Base-by-base conservation (phyloP, 202 grass and related monocot genomes). In the Carex arenaria region DNA sequence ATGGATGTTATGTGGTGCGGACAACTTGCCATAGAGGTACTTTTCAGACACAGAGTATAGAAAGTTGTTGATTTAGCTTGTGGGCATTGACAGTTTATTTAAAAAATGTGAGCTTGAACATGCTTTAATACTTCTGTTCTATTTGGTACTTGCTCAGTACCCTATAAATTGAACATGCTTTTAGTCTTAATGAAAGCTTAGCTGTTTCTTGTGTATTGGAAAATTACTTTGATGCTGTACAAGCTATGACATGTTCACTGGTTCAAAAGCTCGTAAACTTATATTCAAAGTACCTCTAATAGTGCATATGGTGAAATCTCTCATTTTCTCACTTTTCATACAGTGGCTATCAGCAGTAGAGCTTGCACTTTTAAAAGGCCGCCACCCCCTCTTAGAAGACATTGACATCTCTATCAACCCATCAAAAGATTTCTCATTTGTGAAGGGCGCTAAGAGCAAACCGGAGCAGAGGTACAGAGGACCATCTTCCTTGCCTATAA, bases 281-380 rank as follows among this genome's bases (percentile, higher is more conserved):
- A 40, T 75, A 76, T 36, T 66, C 9, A 31, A 54, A 49, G 22
- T 75, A 54, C 23, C 23, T 55, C 15, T 72, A 54, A 62, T 80
- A 42, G 52, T 73, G 28, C 19, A 72, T 66, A 56, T 64, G 22
- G 19, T 82, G 64, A 87, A 80, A 73, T 88, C 34, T 10, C 17
- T 79, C 12, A 45, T 82, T 17, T 90, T 89, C 80, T 67, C 13
- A 85, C 84, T 81, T 87, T 3, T 68, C 32, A 72, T 89, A 86
- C 83, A 98, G 95, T 98, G 95, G 95, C 55, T 98, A 40, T 94
- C 92, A 83, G 92, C 90, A 79, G 95, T 92, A 56, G 95, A 98
- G 84, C 83, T 98, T 87, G 87, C 95, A 68, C 86, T 98, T 90
- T 76, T 95, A 54, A 98, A 95, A 86, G 95, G 95, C 72, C 92